A percentile compares a stretch with the other conserved stretches of the same genome.
phyloP scores from a whole-genome alignment of 2,329 filamentous ascomycete genomes.

The Rutstroemia sp. region DNA sequence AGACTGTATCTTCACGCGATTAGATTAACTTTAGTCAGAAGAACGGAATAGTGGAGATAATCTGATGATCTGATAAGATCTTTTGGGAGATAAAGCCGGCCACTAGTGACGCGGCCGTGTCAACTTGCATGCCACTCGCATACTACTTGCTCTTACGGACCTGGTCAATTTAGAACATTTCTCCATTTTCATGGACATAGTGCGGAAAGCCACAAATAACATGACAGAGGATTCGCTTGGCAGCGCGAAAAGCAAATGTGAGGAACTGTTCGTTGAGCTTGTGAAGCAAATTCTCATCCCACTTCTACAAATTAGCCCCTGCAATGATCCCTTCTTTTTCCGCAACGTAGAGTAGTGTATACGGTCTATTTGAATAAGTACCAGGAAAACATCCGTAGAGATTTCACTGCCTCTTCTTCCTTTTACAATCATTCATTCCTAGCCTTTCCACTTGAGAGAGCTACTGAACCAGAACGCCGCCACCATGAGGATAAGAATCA shows the following conservation, averaged over 20 bases:
- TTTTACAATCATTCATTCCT: neutral
- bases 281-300: neutral
- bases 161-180: neutral
- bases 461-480: neutral
- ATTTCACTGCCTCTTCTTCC: neutral
- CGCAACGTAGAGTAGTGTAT: neutral
- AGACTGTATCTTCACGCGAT: too few relatives aligned
- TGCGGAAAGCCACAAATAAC: neutral
- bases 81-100: neutral
- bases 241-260: neutral
- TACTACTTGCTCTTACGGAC: neutral
- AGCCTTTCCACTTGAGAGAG: neutral
- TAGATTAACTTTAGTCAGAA: neutral
- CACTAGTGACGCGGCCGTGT: neutral
- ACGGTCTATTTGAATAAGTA: neutral
- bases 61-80: constrained; percentile 1
- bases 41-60: neutral
- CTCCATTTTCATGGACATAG: too few relatives aligned
- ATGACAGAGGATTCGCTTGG: neutral
- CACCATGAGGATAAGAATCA: neutral
- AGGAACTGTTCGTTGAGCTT: neutral
- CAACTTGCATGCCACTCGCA: neutral
- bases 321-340: neutral
- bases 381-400: neutral
- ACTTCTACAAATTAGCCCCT: neutral